These are phyloP conservation scores for Zangia roseola DNA, from an alignment of 768 basidiomycete genomes.

Conservation along the genomic window DNA sequence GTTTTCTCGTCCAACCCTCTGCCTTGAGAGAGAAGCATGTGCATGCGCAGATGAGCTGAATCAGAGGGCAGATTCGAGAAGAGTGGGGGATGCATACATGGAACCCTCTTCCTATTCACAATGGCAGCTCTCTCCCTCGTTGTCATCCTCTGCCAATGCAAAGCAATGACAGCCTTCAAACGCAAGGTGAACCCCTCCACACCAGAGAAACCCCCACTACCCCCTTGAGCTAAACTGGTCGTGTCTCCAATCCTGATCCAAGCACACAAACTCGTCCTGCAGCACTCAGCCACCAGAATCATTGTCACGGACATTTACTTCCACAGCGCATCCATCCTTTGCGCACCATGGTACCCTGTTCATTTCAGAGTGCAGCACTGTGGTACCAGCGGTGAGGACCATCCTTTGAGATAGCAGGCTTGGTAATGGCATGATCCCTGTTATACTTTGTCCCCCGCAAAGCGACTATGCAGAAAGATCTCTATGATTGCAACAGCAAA, in stretches of 20 bases:
- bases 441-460: too few species aligned
- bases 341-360: constrained; percentile 12
- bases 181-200: too few species aligned
- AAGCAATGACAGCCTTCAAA: background rate
- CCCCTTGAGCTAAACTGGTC: constrained; percentile 9
- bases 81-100: too few species aligned
- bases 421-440: background rate
- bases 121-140: constrained; percentile 19
- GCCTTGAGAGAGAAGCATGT: too few species aligned
- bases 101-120: constrained; percentile 11
- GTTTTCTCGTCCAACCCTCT: too few species aligned
- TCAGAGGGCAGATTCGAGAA: too few species aligned
- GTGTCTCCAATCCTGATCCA: too few species aligned
- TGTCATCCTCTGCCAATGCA: constrained; percentile 22
- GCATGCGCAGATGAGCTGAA: too few species aligned
- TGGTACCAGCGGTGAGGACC: constrained; percentile 4
- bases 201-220: background rate
- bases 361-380: constrained; percentile 6
- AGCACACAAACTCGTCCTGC: constrained; percentile 14
- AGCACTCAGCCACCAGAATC: constrained; percentile 23
- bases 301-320: too few species aligned
- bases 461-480: too few species aligned
- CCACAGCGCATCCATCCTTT: too few species aligned
- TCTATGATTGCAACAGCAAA: background rate
- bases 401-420: too few species aligned